phyloP scores from a whole-genome alignment of 2,329 filamentous ascomycete genomes.

The Penicillium fuscoglaucum region DNA sequence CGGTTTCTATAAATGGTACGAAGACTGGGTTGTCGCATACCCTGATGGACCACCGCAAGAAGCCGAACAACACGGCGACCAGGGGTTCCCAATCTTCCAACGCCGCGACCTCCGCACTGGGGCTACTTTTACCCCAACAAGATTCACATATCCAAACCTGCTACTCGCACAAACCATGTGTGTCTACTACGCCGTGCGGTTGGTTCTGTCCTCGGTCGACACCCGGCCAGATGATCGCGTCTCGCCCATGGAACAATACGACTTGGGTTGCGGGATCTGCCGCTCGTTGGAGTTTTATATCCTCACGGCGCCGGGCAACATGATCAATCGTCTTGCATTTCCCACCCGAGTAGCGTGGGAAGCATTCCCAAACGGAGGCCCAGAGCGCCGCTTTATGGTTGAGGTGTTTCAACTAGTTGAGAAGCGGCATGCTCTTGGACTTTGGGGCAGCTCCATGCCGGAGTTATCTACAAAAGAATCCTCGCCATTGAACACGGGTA shows the following conservation, averaged over 20 bases:
- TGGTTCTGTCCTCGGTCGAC: conserved; percentile 39
- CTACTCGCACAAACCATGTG: conserved; percentile 41
- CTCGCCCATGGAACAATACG: conserved; percentile 34
- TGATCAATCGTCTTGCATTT: conserved; percentile 43
- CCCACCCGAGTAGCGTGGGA: conserved; percentile 42
- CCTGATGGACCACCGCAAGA: conserved; percentile 33
- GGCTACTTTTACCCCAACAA: conserved; percentile 30
- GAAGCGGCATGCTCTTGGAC: conserved; percentile 34
- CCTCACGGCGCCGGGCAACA: conserved; percentile 37
- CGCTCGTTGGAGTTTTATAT: conserved; percentile 41
- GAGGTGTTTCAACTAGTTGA: conserved; percentile 38
- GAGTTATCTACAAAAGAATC: conserved; percentile 34
- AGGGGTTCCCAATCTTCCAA: conserved; percentile 36
- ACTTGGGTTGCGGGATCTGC: conserved; percentile 38
- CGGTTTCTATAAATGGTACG: conserved; percentile 35
- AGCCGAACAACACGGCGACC: conserved; percentile 25
- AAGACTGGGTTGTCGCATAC: conserved; percentile 33
- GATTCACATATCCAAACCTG: conserved; percentile 38
- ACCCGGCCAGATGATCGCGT: conserved; percentile 32
- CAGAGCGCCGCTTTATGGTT: conserved; percentile 35
- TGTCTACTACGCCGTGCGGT: conserved; percentile 35
- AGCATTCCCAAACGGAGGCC: conserved; percentile 34
- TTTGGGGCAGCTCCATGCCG: conserved; percentile 40
- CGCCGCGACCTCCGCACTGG: conserved; percentile 38
- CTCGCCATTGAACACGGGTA: conserved; percentile 23